These are phyloP conservation scores for Fusarium beomiforme DNA, from an alignment of 2,329 filamentous ascomycete genomes.

Conservation along the genomic window DNA sequence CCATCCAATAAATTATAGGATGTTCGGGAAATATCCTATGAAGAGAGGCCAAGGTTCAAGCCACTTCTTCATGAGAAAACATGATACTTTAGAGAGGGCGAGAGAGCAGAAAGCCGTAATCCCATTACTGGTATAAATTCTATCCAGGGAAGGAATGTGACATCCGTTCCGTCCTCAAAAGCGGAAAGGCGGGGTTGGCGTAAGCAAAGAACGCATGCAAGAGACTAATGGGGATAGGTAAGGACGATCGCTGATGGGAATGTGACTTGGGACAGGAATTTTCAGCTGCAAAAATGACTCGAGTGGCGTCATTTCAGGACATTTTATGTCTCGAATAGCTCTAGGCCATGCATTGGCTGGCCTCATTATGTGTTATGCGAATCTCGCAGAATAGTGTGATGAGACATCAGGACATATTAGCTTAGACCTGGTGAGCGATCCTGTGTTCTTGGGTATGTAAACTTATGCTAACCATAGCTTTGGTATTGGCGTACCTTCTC, in stretches of 20 bases:
- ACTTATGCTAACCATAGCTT: too few relatives aligned
- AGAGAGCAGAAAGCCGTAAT: too few relatives aligned
- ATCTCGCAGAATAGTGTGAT: too few relatives aligned
- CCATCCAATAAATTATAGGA: neutral
- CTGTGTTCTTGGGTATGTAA: too few relatives aligned
- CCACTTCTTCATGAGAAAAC: neutral
- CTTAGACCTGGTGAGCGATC: too few relatives aligned
- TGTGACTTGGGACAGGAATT: neutral
- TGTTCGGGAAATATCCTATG: neutral
- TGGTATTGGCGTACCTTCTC: too few relatives aligned
- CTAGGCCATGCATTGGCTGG: neutral
- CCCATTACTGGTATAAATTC: neutral
- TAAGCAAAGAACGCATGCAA: neutral
- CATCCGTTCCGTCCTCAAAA: neutral
- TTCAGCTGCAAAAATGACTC: neutral
- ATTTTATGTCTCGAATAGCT: neutral
- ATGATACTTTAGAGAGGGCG: too few relatives aligned
- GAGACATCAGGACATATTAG: rapidly evolving
- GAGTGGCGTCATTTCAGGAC: neutral
- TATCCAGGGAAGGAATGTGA: neutral
- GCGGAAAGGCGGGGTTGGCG: neutral
- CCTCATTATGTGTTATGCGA: neutral
- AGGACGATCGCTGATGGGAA: neutral
- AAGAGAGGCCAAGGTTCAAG: neutral
- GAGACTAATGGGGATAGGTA: neutral